Evolutionary conservation across 495 filamentous ascomycete species (phyloP).

Genomic region (Penicillium roqueforti): DNA sequence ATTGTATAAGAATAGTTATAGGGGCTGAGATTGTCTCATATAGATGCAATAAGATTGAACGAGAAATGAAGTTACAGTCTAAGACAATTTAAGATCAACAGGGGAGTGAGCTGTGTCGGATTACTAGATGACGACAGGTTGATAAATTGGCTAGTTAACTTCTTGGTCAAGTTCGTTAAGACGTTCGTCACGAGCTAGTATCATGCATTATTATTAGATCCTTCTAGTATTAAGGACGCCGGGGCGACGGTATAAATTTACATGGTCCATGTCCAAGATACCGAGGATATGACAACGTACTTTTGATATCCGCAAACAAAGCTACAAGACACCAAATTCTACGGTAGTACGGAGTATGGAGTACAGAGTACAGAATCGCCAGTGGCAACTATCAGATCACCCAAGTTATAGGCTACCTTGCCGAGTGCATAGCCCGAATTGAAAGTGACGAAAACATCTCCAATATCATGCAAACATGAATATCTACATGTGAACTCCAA

Average conservation of each 20-base stretch:
- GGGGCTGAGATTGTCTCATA: background rate
- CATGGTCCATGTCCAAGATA: background rate
- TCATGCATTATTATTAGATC: constrained; percentile 3
- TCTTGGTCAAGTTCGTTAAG: background rate
- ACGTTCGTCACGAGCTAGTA: background rate
- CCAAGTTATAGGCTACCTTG: background rate
- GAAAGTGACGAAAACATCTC: background rate
- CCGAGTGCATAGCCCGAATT: background rate
- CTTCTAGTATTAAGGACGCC: background rate
- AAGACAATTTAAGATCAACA: constrained; percentile 12
- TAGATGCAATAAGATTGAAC: background rate
- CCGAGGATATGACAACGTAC: background rate
- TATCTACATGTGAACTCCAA: background rate
- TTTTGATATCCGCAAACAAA: background rate
- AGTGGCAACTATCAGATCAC: background rate
- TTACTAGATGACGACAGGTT: constrained; percentile 22
- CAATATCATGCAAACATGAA: background rate
- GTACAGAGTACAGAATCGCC: background rate
- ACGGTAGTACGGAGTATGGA: no score
- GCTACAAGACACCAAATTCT: background rate
- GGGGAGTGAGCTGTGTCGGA: constrained; percentile 10
- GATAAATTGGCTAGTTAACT: constrained; percentile 1
- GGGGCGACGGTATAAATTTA: no score
- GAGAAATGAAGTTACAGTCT: background rate
- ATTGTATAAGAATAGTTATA: background rate